Conservation (phyloP, 1,284 basidiomycete species). For the Cerrena zonata region DNA sequence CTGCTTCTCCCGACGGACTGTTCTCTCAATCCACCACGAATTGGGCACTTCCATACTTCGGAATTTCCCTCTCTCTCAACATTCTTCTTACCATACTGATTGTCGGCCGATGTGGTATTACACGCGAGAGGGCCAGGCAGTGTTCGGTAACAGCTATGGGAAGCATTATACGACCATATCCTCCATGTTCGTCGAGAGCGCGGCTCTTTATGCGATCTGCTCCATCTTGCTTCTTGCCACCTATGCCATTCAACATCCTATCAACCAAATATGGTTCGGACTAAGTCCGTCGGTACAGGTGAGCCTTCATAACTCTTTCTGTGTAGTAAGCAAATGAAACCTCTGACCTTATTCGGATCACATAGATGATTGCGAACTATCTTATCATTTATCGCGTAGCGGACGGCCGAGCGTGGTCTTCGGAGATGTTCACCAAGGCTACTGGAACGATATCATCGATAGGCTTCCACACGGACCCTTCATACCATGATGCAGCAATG, state of each 20-base stretch:
- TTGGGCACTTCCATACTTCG: conserved; percentile 7
- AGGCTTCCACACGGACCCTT: background rate
- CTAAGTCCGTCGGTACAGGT: conserved; percentile 5
- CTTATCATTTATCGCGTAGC: conserved; percentile 6
- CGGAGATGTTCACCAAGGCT: background rate
- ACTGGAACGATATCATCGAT: background rate
- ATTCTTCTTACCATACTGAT: conserved; percentile 34
- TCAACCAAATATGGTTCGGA: conserved; percentile 25
- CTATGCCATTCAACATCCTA: conserved; percentile 20
- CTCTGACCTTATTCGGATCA: background rate
- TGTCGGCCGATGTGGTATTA: conserved; percentile 30
- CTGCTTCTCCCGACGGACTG: conserved; percentile 6
- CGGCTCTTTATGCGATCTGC: conserved; percentile 24
- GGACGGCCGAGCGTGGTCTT: background rate
- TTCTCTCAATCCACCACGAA: background rate
- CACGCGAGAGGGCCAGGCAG: conserved; percentile 20
- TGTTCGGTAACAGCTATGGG: conserved; percentile 22
- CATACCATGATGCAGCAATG: background rate
- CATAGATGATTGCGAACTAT: background rate
- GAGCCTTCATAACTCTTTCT: background rate
- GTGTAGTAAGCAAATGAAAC: background rate
- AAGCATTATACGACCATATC: conserved; percentile 24
- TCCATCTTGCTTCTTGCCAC: conserved; percentile 27
- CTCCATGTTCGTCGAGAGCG: conserved; percentile 30
- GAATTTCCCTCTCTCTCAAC: conserved; percentile 25